A percentile compares a stretch with the other conserved stretches of the same genome.
These are phyloP conservation scores for Schrenkiella parvula DNA, from an alignment of 345 rosid genomes.

Conservation along the genomic window DNA sequence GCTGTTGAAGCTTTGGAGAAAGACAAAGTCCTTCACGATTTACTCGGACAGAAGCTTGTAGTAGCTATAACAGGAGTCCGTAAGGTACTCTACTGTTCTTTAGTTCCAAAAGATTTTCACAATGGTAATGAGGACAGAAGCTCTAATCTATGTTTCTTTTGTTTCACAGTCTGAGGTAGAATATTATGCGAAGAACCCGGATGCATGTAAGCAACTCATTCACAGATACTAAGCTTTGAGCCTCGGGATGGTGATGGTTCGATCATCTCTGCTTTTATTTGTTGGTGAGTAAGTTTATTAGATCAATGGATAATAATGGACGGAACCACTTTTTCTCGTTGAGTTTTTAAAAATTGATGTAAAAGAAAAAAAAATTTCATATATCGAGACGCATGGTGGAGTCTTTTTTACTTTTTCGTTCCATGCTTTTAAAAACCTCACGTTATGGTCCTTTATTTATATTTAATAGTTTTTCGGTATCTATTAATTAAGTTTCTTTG, in stretches of 20 bases:
- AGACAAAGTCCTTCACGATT: conserved; percentile 48
- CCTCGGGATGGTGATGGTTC: not conserved
- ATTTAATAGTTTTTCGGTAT: not conserved
- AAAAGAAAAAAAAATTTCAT: not conserved
- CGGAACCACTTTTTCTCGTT: not conserved
- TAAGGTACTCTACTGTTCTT: conserved; percentile 45
- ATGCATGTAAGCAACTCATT: conserved; percentile 76
- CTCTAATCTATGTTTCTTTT: not conserved
- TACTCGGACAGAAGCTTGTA: conserved; percentile 71
- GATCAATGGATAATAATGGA: not conserved
- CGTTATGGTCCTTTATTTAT: not conserved
- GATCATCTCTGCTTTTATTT: not conserved
- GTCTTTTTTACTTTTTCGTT: not conserved
- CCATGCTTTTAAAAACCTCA: not conserved
- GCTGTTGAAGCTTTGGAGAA: conserved; percentile 65
- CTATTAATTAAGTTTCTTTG: not conserved
- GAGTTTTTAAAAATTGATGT: too few species aligned
- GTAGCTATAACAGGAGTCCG: conserved; percentile 75
- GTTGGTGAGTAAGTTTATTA: not conserved
- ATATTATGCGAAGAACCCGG: conserved; percentile 50
- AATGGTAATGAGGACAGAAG: not conserved
- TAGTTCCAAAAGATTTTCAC: not conserved
- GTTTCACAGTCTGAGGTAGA: conserved; percentile 62
- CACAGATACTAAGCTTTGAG: conserved; percentile 51
- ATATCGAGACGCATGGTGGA: conserved; percentile 9